Evolutionary conservation across 176 grass and related monocot genomes (phyloP), one percentile per base, ranked within the genome.

Genomic region (Urochloa ruziziensis): DNA sequence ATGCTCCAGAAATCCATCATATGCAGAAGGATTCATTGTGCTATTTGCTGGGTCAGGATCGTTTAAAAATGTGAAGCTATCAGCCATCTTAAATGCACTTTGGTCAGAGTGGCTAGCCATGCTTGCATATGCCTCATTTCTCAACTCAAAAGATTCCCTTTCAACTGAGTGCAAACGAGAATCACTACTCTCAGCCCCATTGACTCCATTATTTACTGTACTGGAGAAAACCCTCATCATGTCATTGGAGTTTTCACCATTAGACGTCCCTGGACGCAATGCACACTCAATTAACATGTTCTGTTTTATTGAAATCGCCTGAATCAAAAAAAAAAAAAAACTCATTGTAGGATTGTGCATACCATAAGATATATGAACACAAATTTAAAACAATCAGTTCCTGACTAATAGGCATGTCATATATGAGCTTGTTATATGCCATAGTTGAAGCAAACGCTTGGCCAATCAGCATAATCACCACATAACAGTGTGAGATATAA

Each of bases 291-390:
- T 98, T 83, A 98, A 86, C 84, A 93, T 89, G 74, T 85, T 95
- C 81, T 98, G 90, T 83, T 98, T 95, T 69, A 92, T 47, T 1
- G 91, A 95, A 89, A 98, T 98, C 36, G 83, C 93, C 96, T 94
- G 91, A 49, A 89, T 85, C 73, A 43, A 13, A 84, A 65, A 21
- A 90, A 78, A 89, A 17, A 57, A 40, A 40, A 40, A 6, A 9
- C 8, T 24, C 76, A 77, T 42, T 80, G 11, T 62, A 52, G 46
- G 16, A 23, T 74, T 32, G 46, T 30, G 18, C 1, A 23, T 12
- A 47, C 66, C 32, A 57, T 23, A 76, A 25, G 33, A 84, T 44
- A 63, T n/a, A 87, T 43, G 52, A 9, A 52, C 18, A 53, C 23
- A 72, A 39, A 40, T 70, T 36, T 1, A 58, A 30, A 51, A 24